Conservation (phyloP, 768 basidiomycete genomes). For the Chalciporus pseudorubinellus region DNA sequence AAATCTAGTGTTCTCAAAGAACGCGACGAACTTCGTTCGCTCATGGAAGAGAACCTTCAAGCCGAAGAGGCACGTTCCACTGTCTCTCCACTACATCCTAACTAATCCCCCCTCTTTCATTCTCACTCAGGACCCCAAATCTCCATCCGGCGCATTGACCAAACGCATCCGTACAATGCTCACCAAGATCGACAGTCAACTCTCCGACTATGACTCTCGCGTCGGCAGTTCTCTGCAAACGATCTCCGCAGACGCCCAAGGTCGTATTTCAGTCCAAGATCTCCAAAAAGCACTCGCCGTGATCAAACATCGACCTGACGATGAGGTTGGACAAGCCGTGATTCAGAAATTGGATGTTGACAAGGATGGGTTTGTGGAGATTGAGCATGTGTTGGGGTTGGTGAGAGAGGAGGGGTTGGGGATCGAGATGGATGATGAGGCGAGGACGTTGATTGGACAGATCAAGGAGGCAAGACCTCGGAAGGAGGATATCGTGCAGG, state of each 20-base stretch:
- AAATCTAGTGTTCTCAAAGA: constrained; percentile 96
- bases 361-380: constrained; percentile 91
- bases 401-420: constrained; percentile 85
- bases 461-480: constrained; percentile 77
- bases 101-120: neutral
- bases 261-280: constrained; percentile 86
- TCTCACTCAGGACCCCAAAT: constrained; percentile 63
- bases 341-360: constrained; percentile 95
- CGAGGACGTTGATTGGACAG: constrained; percentile 78
- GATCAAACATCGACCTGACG: constrained; percentile 91
- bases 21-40: constrained; percentile 80
- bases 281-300: constrained; percentile 87
- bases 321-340: constrained; percentile 82
- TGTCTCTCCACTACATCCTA: neutral
- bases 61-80: constrained; percentile 67
- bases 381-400: constrained; percentile 90
- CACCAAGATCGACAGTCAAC: constrained; percentile 89
- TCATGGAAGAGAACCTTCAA: constrained; percentile 94
- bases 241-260: constrained; percentile 82
- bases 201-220: constrained; percentile 87
- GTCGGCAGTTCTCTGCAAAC: constrained; percentile 83
- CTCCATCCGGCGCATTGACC: constrained; percentile 82
- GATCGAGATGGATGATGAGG: constrained; percentile 82
- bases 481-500: constrained; percentile 94
- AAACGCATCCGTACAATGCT: constrained; percentile 96